Conservation (phyloP, 305 asterid genomes). For the Fraxinus sp. region DNA sequence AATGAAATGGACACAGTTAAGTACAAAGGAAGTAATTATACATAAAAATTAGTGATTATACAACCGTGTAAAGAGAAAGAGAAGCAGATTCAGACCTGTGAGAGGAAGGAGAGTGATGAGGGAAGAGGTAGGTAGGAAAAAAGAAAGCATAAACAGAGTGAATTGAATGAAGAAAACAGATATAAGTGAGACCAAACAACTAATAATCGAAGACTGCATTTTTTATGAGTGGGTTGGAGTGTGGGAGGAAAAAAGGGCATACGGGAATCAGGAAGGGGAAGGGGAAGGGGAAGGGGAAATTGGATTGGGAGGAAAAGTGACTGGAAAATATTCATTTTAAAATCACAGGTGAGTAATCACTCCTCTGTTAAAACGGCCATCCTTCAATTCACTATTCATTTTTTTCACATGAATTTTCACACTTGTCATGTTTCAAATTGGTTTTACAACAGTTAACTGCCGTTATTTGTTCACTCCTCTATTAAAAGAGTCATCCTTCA, state of each 20-base stretch:
- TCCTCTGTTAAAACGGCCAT: too few relatives aligned
- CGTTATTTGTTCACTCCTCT: too few relatives aligned
- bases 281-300: not conserved
- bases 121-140: slow-evolving; percentile 36
- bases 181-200: slow-evolving; percentile 33
- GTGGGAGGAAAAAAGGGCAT: not conserved
- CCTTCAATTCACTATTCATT: too few relatives aligned
- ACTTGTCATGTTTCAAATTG: too few relatives aligned
- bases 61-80: not conserved
- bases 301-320: not conserved
- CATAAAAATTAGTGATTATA: not conserved
- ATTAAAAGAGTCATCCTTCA: too few relatives aligned
- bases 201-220: slow-evolving; percentile 13
- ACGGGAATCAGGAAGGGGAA: not conserved
- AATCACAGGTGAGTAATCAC: too few relatives aligned
- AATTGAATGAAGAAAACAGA: slow-evolving; percentile 42
- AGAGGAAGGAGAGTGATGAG: slow-evolving; percentile 39
- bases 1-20: not conserved
- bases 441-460: too few relatives aligned
- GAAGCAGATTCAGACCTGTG: slow-evolving; percentile 32
- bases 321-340: too few relatives aligned
- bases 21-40: not conserved
- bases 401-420: too few relatives aligned
- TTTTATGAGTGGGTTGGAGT: not conserved
- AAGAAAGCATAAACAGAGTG: slow-evolving; percentile 38